Evolutionary conservation across 1,139 yeast genomes (phyloP), one percentile per base, ranked within the genome.

Genomic region (Candida sanyaensis): DNA sequence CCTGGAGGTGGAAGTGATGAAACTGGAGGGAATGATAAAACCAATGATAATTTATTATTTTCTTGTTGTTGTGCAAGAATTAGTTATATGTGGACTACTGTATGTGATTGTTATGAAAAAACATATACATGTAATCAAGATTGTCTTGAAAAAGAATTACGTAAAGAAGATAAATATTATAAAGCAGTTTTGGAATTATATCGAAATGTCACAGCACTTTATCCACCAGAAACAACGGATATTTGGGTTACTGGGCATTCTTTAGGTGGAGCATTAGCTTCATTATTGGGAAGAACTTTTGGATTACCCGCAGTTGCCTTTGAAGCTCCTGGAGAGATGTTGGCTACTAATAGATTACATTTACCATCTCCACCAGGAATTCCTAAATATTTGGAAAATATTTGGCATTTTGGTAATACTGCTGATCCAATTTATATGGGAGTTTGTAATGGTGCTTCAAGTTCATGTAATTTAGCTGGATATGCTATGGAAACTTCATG

Each of bases 371-470:
- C 97, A 1, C 99, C 99, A 0, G 97, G 97, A 1, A 65, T 90
- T 17, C 96, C 98, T 0, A 69, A 75, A 13, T 80, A 85, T 60
- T 72, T 81, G 66, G 97, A 92, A 59, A 86, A 90, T 55, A 80
- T 95, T 17, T 93, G 96, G 96, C 97, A 95, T 63, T 71, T 93
- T 63, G 99, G 99, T 6, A 93, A 93, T 63, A 93, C 96, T 1
- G 99, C 97, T 0, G 99, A 93, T 63, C 99, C 99, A 1, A 88
- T 93, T 5, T 93, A 77, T 60, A 88, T 92, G 96, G 99, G 99
- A 0, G 92, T 90, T 6, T 93, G 99, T 65, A 91, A 89, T 61
- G 99, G 99, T 4, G 96, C 96, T 0, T 84, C 95, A 7, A 87
- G 96, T 1, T 69, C 93, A 4, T 93, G 99, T 65, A 86, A 93